Evolutionary conservation across 2,329 filamentous ascomycete genomes (phyloP).

Genomic region (Colletotrichum cereale): DNA sequence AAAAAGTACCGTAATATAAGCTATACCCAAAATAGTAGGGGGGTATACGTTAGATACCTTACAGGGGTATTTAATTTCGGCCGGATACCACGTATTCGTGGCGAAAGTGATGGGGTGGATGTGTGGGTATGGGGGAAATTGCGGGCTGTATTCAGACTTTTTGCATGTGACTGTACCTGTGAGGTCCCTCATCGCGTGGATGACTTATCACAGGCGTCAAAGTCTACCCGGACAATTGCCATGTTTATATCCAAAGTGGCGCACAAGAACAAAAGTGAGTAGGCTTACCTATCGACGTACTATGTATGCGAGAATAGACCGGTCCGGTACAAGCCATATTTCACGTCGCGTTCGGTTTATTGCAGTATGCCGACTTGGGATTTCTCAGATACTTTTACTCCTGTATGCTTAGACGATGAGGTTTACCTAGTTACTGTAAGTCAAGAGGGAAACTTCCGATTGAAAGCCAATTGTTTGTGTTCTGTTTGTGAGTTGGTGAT

Average conservation of each 20-base stretch:
- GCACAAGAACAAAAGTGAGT: background rate
- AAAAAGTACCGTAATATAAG: too few species aligned
- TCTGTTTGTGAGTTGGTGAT: background rate
- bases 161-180: too few species aligned
- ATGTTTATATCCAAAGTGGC: background rate
- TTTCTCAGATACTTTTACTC: too few species aligned
- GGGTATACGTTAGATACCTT: too few species aligned
- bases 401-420: too few species aligned
- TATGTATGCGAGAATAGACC: background rate
- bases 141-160: too few species aligned
- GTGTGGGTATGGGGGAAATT: too few species aligned
- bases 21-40: too few species aligned
- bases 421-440: background rate
- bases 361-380: too few species aligned
- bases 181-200: background rate
- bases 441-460: background rate
- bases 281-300: background rate
- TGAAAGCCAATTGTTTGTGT: background rate
- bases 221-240: background rate
- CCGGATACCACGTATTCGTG: too few species aligned
- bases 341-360: background rate
- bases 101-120: too few species aligned
- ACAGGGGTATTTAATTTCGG: too few species aligned
- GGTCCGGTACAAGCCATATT: background rate
- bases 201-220: background rate